Base-by-base conservation (phyloP, 805 yeast species). In the Saturnispora bothae region DNA sequence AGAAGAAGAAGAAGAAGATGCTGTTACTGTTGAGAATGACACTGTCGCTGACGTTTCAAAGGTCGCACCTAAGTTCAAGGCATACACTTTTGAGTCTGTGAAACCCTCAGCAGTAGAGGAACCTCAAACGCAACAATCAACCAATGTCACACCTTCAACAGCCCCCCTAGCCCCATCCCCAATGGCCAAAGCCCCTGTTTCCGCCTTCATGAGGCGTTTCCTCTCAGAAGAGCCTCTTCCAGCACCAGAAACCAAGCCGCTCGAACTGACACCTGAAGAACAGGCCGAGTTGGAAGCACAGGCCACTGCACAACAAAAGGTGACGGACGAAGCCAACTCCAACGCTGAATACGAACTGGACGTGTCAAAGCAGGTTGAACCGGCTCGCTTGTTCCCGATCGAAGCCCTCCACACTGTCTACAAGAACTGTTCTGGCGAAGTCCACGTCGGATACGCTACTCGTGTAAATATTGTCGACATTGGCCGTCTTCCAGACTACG, bases 361-460 rank as follows among this genome's bases (percentile, higher is more conserved):
- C 9, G 19, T 29, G 12, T 16, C 31, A 17, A 22, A 20, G 14
- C 28, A 41, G 17, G 31, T 26, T 3, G 34, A 30, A 33, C 34
- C 38, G 22, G 39, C 40, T 12, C 27, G 28, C 4, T 21, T 44
- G 26, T 40, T 44, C 20, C 48, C 48, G 3, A 34, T 26, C 12
- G 42, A 42, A 12, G 42, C 42, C 10, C 28, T 44, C 19, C 20
- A 42, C 16, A 44, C 48, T 4, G 37, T 42, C n/a, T 34, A 34
- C 29, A 42, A 40, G 35, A 42, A 44, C 3, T 40, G 45, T 26
- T 40, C 34, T 30, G 45, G 48, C 20, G 48, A 44, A 21, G 43
- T 40, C 18, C 43, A 44, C 28, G 48, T 44, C 25, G 48, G 48
- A 1, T 44, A 40, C 17, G 34, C 42, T 5, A 38, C 31, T 4